phyloP scores from a whole-genome alignment of 441 rosid genomes.

The Populus hybrid region DNA sequence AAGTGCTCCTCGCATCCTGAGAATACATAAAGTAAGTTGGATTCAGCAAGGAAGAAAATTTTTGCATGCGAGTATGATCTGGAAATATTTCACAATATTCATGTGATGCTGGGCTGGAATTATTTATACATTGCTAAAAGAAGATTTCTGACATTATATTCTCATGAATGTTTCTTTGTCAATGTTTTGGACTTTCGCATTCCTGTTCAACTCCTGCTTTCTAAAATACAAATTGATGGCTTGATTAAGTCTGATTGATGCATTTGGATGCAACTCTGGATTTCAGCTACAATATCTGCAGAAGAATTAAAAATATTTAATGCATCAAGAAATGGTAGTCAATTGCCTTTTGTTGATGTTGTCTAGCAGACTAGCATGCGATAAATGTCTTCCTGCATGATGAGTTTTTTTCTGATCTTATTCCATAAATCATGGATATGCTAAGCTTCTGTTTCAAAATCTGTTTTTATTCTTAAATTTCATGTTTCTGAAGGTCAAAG shows the following conservation, averaged over 20 bases:
- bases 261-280: neutral
- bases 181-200: no score
- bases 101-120: neutral
- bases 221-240: neutral
- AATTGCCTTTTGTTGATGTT: neutral
- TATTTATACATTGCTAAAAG: neutral
- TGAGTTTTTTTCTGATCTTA: neutral
- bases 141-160: neutral
- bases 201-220: neutral
- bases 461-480: no score
- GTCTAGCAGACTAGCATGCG: neutral
- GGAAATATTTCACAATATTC: neutral
- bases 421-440: neutral
- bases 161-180: neutral
- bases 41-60: conserved; percentile 6
- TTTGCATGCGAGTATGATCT: neutral
- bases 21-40: conserved; percentile 83
- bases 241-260: neutral
- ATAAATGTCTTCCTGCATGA: neutral
- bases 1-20: conserved; percentile 97
- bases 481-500: neutral
- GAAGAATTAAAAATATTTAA: neutral
- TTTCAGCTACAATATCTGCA: neutral
- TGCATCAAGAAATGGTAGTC: neutral
- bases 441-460: neutral